phyloP scores from a whole-genome alignment of 2,329 filamentous ascomycete species.

The Aureobasidium lini region DNA sequence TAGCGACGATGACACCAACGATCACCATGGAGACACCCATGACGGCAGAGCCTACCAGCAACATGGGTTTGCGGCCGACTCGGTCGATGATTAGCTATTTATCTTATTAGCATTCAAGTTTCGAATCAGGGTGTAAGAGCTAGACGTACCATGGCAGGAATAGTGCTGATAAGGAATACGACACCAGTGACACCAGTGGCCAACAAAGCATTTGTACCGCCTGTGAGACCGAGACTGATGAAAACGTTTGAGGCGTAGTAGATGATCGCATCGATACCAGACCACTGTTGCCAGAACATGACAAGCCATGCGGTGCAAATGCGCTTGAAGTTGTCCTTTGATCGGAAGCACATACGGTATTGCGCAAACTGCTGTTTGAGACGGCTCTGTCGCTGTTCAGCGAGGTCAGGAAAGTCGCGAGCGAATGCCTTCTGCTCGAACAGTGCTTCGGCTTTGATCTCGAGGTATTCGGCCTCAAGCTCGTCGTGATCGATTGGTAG shows the following conservation, averaged over 20 bases:
- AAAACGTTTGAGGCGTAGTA: constrained; percentile 48
- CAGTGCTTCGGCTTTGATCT: constrained; percentile 70
- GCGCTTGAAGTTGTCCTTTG: constrained; percentile 53
- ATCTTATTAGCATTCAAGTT: constrained; percentile 36
- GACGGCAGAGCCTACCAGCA: constrained; percentile 24
- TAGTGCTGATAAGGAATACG: constrained; percentile 60
- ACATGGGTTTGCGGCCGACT: constrained; percentile 59
- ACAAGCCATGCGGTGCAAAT: constrained; percentile 49
- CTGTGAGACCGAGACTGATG: constrained; percentile 36
- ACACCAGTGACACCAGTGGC: constrained; percentile 67
- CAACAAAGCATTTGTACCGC: constrained; percentile 48
- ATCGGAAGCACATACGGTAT: constrained; percentile 53
- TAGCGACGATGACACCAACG: not conserved
- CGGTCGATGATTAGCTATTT: constrained; percentile 47
- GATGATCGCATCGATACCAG: constrained; percentile 39
- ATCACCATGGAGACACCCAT: constrained; percentile 41
- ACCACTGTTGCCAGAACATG: constrained; percentile 47
- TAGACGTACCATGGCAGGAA: constrained; percentile 47
- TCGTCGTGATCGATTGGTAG: constrained; percentile 57
- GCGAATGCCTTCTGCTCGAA: constrained; percentile 68
- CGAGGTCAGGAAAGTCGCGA: constrained; percentile 50
- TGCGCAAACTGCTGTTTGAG: constrained; percentile 43
- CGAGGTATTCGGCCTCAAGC: constrained; percentile 69
- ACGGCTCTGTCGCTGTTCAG: constrained; percentile 45
- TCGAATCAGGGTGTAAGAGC: constrained; percentile 50